Evolutionary conservation across 2,329 filamentous ascomycete genomes (phyloP).

Genomic region (Dactylellina parvicollis): DNA sequence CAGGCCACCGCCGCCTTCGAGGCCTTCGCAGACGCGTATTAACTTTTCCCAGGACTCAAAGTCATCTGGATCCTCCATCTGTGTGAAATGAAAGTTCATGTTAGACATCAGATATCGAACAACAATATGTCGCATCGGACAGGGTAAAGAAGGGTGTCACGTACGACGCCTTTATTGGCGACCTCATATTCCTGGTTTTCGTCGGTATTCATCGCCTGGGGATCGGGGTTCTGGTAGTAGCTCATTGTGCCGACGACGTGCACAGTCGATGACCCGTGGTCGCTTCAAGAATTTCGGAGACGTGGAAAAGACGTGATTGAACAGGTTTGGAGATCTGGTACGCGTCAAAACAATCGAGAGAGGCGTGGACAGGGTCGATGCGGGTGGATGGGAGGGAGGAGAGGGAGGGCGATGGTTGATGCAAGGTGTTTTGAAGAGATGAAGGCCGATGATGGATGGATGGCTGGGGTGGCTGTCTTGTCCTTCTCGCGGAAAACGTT

Average conservation of each 20-base stretch:
- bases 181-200: slow-evolving; percentile 57
- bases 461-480: slow-evolving; percentile 18
- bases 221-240: slow-evolving; percentile 50
- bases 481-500: slow-evolving; percentile 9
- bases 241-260: slow-evolving; percentile 47
- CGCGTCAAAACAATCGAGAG: not conserved
- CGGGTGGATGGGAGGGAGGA: not conserved
- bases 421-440: slow-evolving; percentile 11
- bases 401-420: not conserved
- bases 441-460: slow-evolving; percentile 5
- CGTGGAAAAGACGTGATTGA: not conserved
- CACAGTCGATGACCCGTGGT: slow-evolving; percentile 28
- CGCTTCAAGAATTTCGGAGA: not conserved
- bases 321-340: not conserved
- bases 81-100: slow-evolving; percentile 13
- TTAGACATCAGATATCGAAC: not conserved
- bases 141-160: not conserved
- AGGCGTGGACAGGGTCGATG: not conserved
- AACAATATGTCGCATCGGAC: not conserved
- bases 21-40: slow-evolving; percentile 79
- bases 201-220: slow-evolving; percentile 51
- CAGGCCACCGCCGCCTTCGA: slow-evolving; percentile 80
- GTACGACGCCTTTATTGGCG: slow-evolving; percentile 56
- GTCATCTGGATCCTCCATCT: slow-evolving; percentile 80
- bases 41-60: slow-evolving; percentile 97